Evolutionary conservation across 805 yeast species (phyloP), one percentile per base, ranked within the genome.

Genomic region (Wickerhamiella galacta): DNA sequence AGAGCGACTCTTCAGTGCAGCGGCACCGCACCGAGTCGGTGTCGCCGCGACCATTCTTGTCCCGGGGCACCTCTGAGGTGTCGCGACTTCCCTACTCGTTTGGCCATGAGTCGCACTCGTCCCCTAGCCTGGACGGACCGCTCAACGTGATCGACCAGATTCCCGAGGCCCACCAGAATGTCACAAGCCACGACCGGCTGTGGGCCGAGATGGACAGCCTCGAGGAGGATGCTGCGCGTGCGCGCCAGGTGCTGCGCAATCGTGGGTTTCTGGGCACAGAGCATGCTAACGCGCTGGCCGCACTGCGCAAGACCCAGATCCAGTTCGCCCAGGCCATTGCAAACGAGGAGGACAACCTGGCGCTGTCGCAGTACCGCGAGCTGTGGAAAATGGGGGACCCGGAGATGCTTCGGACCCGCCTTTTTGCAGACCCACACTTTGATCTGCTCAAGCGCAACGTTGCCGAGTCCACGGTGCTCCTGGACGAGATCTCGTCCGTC

Each of bases 131-230:
- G n/a, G n/a, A n/a, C n/a, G n/a, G n/a, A n/a, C n/a, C n/a, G 29
- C n/a, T n/a, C n/a, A 22, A 25, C 17, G 21, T 37, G 2, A 23
- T 53, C 12, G 80, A 74, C 47, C 60, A 60, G 39, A 52, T 72
- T 3, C 68, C 73, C 7, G 57, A 69, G 3, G 67, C 72, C 1
- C 55, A 60, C 32, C 80, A 82, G 6, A 60, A 63, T 30, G 73
- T 70, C 15, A 73, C 78, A 34, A 59, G 68, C 39, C 83, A 74
- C 54, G 93, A 80, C 53, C 65, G 67, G 46, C 60, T 80, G 29
- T 85, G 93, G 93, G 74, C 87, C 5, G 92, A 81, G 43, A 73
- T 83, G 31, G 93, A 79, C 45, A 75, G 79, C 0, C 61, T 87
- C 40, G 85, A 81, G 41, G 93, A 80, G 41, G 90, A 82, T 6